Base-by-base conservation (phyloP, 139 green algal genomes). In the Pedinophyceae sp. region DNA sequence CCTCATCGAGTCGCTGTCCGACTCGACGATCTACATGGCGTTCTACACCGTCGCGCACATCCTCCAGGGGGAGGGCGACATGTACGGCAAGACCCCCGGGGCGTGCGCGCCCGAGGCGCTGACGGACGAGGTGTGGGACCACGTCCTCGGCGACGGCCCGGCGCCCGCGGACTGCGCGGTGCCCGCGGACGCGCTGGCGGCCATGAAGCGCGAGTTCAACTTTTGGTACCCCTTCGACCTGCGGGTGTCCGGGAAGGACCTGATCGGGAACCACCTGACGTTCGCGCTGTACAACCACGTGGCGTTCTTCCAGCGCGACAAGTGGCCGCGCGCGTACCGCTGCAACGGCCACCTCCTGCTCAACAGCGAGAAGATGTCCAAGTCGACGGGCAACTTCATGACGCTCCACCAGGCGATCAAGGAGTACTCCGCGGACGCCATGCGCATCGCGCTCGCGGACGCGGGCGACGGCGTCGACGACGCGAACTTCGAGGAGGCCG, bases 201-300 rank as follows among this genome's bases (percentile, higher is more conserved):
- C 43, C 6, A 84, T 91, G 76, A 68, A 68, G 13, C 57, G 50
- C 1, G 91, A 97, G 70, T 99, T 99, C 60, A 69, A 94, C 54
- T 99, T 81, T 70, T 99, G 91, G 91, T 99, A 99, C 65, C 91
- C 91, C 41, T 96, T 94, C 60, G 91, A 99, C 76, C 71, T 99
- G 53, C 76, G 91, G 4, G 63, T 78, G 10, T 85, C 71, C 25
- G 84, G 86, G 47, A 95, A 98, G 73, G 90, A 98, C 62, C 77
- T 98, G 19, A 95, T 97, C 58, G 79, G 94, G 73, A 99, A 99
- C 71, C 92, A 99, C 73, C 74, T 99, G 18, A 95, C 86, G n/a
- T 98, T 99, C 59, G 70, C 58, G 46, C 78, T 97, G 55, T 99
- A 98, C 81, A 97, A 86, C 60, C 92, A 99, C 76, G 89, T 78